These are phyloP conservation scores for Leccinum pachyderme DNA, from an alignment of 1,284 basidiomycete species.

Conservation along the genomic window DNA sequence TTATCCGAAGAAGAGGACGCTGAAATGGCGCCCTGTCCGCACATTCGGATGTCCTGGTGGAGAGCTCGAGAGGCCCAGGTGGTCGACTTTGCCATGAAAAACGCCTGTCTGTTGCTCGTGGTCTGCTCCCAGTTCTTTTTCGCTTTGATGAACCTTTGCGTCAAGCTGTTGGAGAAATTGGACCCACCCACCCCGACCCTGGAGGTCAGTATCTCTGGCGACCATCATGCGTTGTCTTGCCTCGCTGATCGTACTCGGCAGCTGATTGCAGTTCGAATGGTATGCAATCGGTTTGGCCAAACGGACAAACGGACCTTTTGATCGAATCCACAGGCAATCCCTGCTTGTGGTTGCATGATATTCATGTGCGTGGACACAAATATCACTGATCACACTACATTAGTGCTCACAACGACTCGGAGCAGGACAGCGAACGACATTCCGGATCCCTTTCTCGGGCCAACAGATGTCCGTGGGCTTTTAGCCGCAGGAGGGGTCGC, in stretches of 20 bases:
- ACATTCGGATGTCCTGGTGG: background rate
- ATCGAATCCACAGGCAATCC: conserved; percentile 38
- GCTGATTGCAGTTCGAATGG: conserved; percentile 52
- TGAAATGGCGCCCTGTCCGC: background rate
- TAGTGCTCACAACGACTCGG: background rate
- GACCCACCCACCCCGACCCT: conserved; percentile 57
- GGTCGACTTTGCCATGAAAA: conserved; percentile 25
- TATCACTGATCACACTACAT: background rate
- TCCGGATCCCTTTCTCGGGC: conserved; percentile 66
- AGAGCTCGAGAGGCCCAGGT: background rate
- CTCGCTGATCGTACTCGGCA: conserved; percentile 31
- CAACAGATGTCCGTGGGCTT: conserved; percentile 60
- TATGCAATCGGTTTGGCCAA: conserved; percentile 16
- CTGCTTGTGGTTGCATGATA: conserved; percentile 42
- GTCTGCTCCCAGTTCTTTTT: conserved; percentile 61
- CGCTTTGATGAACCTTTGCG: conserved; percentile 57
- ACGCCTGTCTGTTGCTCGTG: conserved; percentile 63
- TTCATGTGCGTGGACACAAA: conserved; percentile 39
- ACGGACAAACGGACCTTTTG: background rate
- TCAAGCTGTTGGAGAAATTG: conserved; percentile 58
- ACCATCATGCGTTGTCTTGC: background rate
- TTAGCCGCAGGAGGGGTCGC: conserved; percentile 60
- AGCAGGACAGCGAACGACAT: conserved; percentile 51
- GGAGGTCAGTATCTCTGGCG: conserved; percentile 42
- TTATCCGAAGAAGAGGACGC: background rate